Conservation (phyloP, 257 asterid species). For the Solanum microdontum region DNA sequence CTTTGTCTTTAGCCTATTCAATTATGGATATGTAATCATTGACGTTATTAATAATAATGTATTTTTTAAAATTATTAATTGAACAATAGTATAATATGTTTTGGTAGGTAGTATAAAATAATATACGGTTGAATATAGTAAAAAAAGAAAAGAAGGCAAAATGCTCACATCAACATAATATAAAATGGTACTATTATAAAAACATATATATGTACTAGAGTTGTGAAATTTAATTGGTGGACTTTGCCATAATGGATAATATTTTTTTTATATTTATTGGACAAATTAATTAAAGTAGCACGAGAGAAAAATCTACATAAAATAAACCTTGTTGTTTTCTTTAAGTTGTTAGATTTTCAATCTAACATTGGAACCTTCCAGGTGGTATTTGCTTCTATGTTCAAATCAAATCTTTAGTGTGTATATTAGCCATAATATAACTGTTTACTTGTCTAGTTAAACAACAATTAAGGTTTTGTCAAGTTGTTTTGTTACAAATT, state of each 20-base stretch:
- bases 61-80: not conserved
- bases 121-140: not conserved
- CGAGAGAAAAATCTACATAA: not conserved
- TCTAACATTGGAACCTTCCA: not conserved
- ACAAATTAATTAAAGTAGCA: not conserved
- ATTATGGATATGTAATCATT: not conserved
- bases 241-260: not conserved
- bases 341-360: not conserved
- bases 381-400: not conserved
- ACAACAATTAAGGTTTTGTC: not conserved
- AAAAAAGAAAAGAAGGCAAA: not conserved
- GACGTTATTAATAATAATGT: not conserved
- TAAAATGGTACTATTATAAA: not conserved
- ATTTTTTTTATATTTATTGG: not conserved
- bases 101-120: not conserved
- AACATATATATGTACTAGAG: not conserved
- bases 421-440: not conserved
- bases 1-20: not conserved
- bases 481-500: too few relatives aligned
- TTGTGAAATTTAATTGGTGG: not conserved
- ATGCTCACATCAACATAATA: not conserved
- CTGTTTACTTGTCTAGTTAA: not conserved
- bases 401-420: not conserved
- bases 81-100: not conserved
- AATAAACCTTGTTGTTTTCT: not conserved